Evolutionary conservation across 2,329 filamentous ascomycete genomes (phyloP).

Genomic region (Cladorrhinum sp.): DNA sequence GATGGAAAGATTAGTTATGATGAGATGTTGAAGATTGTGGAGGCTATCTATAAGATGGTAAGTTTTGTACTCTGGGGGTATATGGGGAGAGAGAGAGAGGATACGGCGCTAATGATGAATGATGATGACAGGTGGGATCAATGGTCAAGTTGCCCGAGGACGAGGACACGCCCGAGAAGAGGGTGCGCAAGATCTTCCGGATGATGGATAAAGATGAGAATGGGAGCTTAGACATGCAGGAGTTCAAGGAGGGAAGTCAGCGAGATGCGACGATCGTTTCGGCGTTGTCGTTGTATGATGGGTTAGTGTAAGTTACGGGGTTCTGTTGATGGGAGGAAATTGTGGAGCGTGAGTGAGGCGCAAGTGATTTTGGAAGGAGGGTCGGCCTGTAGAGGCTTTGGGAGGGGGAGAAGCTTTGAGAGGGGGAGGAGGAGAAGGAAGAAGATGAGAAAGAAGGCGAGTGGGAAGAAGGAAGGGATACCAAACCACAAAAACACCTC

Average conservation of each 20-base stretch:
- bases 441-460: too few relatives aligned
- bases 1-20: slow-evolving; percentile 99
- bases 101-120: not conserved
- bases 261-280: slow-evolving; percentile 98
- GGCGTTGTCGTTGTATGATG: slow-evolving; percentile 92
- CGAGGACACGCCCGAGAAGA: slow-evolving; percentile 98
- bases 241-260: slow-evolving; percentile 99
- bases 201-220: slow-evolving; percentile 99
- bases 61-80: slow-evolving; percentile 14
- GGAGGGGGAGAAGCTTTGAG: too few relatives aligned
- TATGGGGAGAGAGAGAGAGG: too few relatives aligned
- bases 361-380: too few relatives aligned
- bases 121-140: slow-evolving; percentile 72
- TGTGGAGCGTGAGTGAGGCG: too few relatives aligned
- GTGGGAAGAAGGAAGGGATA: too few relatives aligned
- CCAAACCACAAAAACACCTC: too few relatives aligned
- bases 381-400: too few relatives aligned
- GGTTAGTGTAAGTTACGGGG: slow-evolving; percentile 69
- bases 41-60: slow-evolving; percentile 99
- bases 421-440: too few relatives aligned
- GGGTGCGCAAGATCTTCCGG: slow-evolving; percentile 94
- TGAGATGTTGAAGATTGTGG: slow-evolving; percentile 97
- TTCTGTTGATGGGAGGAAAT: too few relatives aligned
- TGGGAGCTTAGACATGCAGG: slow-evolving; percentile 90
- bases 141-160: slow-evolving; percentile 99